Percentiles rank a stretch among this genome's conserved stretches.
Evolutionary conservation across 768 basidiomycete species (phyloP).

Genomic region (Chalciporus piperatus): DNA sequence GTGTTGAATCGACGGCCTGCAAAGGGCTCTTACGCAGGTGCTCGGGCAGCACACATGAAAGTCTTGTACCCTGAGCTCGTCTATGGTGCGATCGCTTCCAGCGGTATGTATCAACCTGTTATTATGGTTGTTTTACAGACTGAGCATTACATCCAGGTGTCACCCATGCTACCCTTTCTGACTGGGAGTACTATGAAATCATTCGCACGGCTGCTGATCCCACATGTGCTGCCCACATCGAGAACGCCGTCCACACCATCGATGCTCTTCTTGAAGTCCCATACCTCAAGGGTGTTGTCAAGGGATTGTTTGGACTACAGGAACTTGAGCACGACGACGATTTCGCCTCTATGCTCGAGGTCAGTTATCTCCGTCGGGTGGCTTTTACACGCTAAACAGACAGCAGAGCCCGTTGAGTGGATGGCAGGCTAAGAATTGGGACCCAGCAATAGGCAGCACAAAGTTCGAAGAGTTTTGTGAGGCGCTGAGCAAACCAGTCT

Average conservation of each 20-base stretch:
- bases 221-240: constrained; percentile 56
- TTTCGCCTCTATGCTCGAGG: constrained; percentile 68
- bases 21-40: constrained; percentile 89
- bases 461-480: constrained; percentile 69
- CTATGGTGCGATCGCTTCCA: constrained; percentile 85
- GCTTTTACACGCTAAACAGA: not conserved
- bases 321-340: constrained; percentile 71
- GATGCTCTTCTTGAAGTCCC: constrained; percentile 57
- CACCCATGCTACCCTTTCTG: constrained; percentile 76
- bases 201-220: constrained; percentile 68
- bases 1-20: constrained; percentile 1
- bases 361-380: constrained; percentile 30
- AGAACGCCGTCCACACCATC: constrained; percentile 55
- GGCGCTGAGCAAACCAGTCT: constrained; percentile 46
- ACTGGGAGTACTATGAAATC: constrained; percentile 89
- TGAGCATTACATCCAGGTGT: constrained; percentile 49
- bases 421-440: constrained; percentile 91
- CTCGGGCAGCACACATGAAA: constrained; percentile 89
- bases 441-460: constrained; percentile 62
- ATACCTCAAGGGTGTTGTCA: constrained; percentile 50
- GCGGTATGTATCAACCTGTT: constrained; percentile 46
- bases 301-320: constrained; percentile 72
- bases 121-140: not conserved
- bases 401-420: constrained; percentile 54
- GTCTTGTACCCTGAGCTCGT: constrained; percentile 86